Base-by-base conservation (phyloP, 2,329 filamentous ascomycete genomes). In the Penicillium capsulatum region DNA sequence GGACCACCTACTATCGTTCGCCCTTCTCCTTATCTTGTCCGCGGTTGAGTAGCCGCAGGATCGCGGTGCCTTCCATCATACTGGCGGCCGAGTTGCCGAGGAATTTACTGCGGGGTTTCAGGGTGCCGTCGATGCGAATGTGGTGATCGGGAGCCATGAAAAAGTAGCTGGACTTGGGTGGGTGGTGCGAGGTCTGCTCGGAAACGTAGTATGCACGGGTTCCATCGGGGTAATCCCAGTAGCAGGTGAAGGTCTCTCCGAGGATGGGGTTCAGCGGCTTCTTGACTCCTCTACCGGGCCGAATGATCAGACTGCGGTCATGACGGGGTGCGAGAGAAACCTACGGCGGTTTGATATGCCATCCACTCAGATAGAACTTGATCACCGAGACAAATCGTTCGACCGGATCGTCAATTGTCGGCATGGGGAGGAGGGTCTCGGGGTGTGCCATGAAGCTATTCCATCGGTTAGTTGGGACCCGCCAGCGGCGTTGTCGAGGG, bases 81-180 rank as follows among this genome's bases (percentile, higher is more conserved):
- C 91, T 97, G 28, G 91, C 92, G 1, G 92, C 92, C 3, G 92
- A 98, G 68, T 98, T 98, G 36, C 92, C 92, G 28, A 98, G 70
- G 59, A 98, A 98, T 60, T 84, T 94, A 68, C 90, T 96, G 55
- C 90, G 80, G 1, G 92, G 92, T 64, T 97, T 97, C 52, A 98
- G 73, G 3, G 88, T 94, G 14, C 92, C 92, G 58, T 98, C 92
- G 56, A 98, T 94, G 40, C 92, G 81, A 53, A 98, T 94, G 60
- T 94, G 73, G 60, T 97, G 88, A 38, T 94, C 82, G 2, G 92
- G 92, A 0, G 87, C 90, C 83, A 95, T 90, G 71, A 95, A 98
- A 66, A 98, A 98, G 72, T 98, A 98, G 68, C 89, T 95, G 32
- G 91, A 97, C 71, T 98, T 98, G 17, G 92, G 92, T 20, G 92